phyloP scores from a whole-genome alignment of 768 basidiomycete species.

The Cyclocybe cylindracea region DNA sequence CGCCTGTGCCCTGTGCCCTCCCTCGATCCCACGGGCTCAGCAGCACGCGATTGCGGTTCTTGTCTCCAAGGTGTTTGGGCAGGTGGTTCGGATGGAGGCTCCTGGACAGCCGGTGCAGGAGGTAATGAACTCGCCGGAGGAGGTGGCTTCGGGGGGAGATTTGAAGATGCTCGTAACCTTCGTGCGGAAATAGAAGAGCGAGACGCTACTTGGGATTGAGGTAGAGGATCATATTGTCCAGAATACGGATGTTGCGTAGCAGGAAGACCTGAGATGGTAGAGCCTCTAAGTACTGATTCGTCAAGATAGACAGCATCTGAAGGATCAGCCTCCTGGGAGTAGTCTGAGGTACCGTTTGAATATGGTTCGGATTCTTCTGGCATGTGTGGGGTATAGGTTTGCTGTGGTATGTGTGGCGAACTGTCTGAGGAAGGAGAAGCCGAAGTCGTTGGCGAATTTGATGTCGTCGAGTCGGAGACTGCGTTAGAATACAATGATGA shows the following conservation, averaged over 20 bases:
- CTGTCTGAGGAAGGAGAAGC: slow-evolving; percentile 53
- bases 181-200: slow-evolving; percentile 40
- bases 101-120: slow-evolving; percentile 47
- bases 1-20: slow-evolving; percentile 31
- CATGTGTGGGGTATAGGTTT: slow-evolving; percentile 34
- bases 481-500: slow-evolving; percentile 45
- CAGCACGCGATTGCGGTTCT: slow-evolving; percentile 32
- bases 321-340: too few relatives aligned
- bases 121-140: slow-evolving; percentile 64
- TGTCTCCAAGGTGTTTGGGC: slow-evolving; percentile 26
- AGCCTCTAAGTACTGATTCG: slow-evolving; percentile 31
- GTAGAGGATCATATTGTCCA: slow-evolving; percentile 38
- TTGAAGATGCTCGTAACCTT: slow-evolving; percentile 54
- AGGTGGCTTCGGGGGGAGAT: slow-evolving; percentile 64
- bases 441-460: slow-evolving; percentile 48
- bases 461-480: slow-evolving; percentile 46
- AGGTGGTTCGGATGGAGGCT: slow-evolving; percentile 29
- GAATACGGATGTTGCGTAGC: slow-evolving; percentile 56
- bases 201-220: slow-evolving; percentile 27
- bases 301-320: slow-evolving; percentile 43
- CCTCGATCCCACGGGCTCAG: too few relatives aligned
- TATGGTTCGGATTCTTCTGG: slow-evolving; percentile 31
- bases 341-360: too few relatives aligned
- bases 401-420: slow-evolving; percentile 39
- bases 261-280: slow-evolving; percentile 30